Evolutionary conservation across 1,284 basidiomycete genomes (phyloP), one percentile per base, ranked within the genome.

Genomic region (Cryptococcus deneoformans): DNA sequence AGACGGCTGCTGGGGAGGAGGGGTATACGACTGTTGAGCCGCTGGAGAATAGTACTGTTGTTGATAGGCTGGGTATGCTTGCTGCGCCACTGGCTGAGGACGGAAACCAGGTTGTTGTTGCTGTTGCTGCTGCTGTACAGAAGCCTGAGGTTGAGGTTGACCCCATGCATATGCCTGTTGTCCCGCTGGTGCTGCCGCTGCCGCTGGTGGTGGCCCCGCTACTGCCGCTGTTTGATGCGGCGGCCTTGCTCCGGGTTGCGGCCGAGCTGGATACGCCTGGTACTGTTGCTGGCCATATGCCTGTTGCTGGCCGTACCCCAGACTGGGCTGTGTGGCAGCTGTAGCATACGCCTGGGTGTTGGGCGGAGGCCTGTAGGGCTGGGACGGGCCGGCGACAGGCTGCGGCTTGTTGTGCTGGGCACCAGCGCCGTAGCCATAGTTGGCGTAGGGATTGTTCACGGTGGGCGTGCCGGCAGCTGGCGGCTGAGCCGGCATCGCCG

Each of bases 351-450:
- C 50, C 53, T 61, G 60, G n/a, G 24, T 55, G 24, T 50, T 56
- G 12, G 56, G 51, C 9, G 58, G 50, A 12, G 56, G 58, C 24
- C 54, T 43, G 44, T 58, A 60, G 12, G 42, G 49, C 47, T 60
- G 63, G 48, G 56, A 56, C 9, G 60, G 64, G n/a, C 54, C 57
- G 11, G 57, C 55, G 16, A 58, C 55, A 2, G 56, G 49, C 29
- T 57, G 60, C 42, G 57, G 56, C 16, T 38, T 42, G 20, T 52
- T 52, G 42, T 72, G 72, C 46, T 61, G 50, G 9, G 75, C 72
- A 11, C 70, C 71, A 8, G 71, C 73, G 29, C 75, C 74, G 50
- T 78, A 78, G 4, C 77, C 73, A 53, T 76, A 73, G 59, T 73
- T 73, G 42, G 76, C 72, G 57, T 77, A 73, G 10, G 72, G 67